Evolutionary conservation across 2,329 filamentous ascomycete species (phyloP).

Genomic region (Mycosphaerella sp.): DNA sequence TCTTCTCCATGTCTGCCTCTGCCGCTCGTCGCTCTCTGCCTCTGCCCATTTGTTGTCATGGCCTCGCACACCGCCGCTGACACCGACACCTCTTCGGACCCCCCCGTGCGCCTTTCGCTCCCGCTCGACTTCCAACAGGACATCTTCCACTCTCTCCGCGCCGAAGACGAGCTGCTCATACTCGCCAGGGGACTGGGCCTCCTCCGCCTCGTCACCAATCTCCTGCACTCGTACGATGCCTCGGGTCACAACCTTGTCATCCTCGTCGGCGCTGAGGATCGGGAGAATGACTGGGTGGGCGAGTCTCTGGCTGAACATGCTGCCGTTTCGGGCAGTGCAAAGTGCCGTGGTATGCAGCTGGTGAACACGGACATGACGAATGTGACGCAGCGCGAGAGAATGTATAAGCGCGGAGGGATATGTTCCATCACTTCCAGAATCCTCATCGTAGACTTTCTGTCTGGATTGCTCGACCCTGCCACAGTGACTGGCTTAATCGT

Average conservation of each 20-base stretch:
- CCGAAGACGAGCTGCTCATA: conserved; percentile 89
- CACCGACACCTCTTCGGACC: conserved; percentile 12
- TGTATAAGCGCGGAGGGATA: conserved; percentile 83
- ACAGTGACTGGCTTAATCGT: conserved; percentile 82
- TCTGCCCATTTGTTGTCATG: neutral
- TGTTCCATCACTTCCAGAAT: conserved; percentile 96
- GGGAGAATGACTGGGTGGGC: conserved; percentile 95
- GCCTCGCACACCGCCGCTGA: conserved; percentile 1
- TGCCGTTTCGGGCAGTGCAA: conserved; percentile 74
- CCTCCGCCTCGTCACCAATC: conserved; percentile 86
- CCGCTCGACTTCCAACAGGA: conserved; percentile 89
- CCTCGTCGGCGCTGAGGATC: conserved; percentile 80
- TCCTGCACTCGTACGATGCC: conserved; percentile 94
- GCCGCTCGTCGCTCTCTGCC: neutral
- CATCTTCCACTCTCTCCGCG: conserved; percentile 81
- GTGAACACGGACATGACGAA: conserved; percentile 94
- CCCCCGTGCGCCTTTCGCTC: conserved; percentile 71
- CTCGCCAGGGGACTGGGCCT: conserved; percentile 88
- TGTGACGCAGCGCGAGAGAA: conserved; percentile 78
- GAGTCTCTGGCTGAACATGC: conserved; percentile 94
- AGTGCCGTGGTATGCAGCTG: conserved; percentile 76
- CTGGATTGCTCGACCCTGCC: conserved; percentile 71
- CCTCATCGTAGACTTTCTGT: conserved; percentile 85
- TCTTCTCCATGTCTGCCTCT: neutral
- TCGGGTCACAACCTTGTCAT: conserved; percentile 90